Evolutionary conservation across 768 basidiomycete genomes (phyloP).

Genomic region (Panaeolus cyanescens): DNA sequence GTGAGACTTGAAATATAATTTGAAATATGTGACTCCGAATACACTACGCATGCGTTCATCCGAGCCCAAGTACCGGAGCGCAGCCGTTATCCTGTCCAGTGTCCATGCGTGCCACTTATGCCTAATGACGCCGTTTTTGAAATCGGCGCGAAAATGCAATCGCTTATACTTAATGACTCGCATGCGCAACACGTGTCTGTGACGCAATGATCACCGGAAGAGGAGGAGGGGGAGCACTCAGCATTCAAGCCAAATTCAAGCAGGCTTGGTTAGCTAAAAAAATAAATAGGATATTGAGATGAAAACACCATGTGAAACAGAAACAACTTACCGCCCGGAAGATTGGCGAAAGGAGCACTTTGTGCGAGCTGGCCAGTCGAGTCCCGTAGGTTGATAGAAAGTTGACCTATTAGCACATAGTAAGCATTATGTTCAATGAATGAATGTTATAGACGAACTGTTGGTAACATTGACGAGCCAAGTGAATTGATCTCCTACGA

Average conservation of each 20-base stretch:
- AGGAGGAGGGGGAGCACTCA: slow-evolving; percentile 17
- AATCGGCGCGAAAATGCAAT: too few species aligned
- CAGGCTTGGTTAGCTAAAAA: slow-evolving; percentile 13
- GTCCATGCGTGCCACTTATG: too few species aligned
- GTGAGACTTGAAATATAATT: neutral
- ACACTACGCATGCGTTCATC: too few species aligned
- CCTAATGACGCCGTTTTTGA: too few species aligned
- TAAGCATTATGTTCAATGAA: neutral
- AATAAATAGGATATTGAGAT: neutral
- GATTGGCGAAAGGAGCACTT: slow-evolving; percentile 53
- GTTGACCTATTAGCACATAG: slow-evolving; percentile 40
- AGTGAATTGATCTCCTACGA: slow-evolving; percentile 40
- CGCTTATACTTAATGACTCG: too few species aligned
- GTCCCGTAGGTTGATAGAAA: slow-evolving; percentile 68
- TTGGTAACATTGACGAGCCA: slow-evolving; percentile 56
- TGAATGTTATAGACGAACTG: slow-evolving; percentile 39
- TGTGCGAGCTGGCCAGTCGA: slow-evolving; percentile 49
- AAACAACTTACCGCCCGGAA: slow-evolving; percentile 44
- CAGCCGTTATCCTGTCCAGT: too few species aligned
- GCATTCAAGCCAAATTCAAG: too few species aligned
- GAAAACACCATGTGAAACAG: slow-evolving; percentile 8
- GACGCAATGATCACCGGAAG: slow-evolving; percentile 9
- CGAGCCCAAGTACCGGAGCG: too few species aligned
- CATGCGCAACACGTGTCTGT: neutral
- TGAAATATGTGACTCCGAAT: too few species aligned